Percentiles rank a stretch among this genome's conserved stretches.
Conservation (phyloP, 2,329 filamentous ascomycete species). For the Colletotrichum truncatum region DNA sequence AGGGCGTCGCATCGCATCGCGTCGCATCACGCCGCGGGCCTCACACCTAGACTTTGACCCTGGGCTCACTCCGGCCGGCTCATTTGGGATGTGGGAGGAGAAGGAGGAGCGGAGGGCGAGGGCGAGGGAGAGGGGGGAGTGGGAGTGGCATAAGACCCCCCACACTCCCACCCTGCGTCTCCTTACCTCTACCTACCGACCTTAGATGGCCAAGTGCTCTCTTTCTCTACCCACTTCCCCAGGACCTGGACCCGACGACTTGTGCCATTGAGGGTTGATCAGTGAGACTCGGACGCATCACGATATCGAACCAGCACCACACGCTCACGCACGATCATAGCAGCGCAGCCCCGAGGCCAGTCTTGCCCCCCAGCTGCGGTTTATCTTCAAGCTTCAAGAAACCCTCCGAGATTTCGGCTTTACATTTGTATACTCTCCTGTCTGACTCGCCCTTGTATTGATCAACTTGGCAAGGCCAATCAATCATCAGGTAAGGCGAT, state of each 20-base stretch:
- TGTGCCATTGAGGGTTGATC: conserved; percentile 6
- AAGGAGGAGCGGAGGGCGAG: not conserved
- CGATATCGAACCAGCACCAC: not conserved
- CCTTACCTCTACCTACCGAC: not conserved
- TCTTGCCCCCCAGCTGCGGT: not conserved
- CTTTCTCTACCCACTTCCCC: conserved; percentile 20
- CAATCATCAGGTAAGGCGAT: conserved; percentile 8
- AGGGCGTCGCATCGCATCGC: conserved; percentile 14
- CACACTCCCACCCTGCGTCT: conserved; percentile 14
- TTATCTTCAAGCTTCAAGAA: conserved; percentile 8
- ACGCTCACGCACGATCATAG: not conserved
- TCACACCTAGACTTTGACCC: conserved; percentile 5
- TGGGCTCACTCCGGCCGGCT: not conserved
- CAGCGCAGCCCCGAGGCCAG: not conserved
- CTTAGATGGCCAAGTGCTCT: conserved; percentile 10
- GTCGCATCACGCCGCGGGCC: conserved; percentile 11
- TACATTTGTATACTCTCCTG: not conserved
- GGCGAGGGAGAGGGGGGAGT: not conserved
- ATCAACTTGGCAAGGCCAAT: conserved; percentile 16
- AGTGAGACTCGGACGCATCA: conserved; percentile 5
- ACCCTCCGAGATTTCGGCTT: not conserved
- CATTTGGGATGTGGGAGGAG: not conserved
- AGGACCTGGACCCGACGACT: conserved; percentile 3
- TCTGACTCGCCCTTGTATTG: conserved; percentile 12
- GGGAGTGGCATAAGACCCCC: conserved; percentile 28